phyloP scores from a whole-genome alignment of 768 basidiomycete genomes.

The Boletus rubropictus region DNA sequence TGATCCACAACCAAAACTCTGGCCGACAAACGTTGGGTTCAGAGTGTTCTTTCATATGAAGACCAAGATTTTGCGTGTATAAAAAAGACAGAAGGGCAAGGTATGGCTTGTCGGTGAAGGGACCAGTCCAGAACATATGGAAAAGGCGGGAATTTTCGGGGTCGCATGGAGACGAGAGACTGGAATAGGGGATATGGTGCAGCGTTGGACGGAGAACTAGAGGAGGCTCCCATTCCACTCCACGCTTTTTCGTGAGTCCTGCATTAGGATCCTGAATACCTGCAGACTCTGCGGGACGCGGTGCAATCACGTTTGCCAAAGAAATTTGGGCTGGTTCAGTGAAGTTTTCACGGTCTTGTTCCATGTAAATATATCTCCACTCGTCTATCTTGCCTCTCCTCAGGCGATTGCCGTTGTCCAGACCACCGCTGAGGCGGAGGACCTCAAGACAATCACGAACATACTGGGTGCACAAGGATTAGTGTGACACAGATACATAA shows the following conservation, averaged over 20 bases:
- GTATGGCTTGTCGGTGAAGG: constrained; percentile 98
- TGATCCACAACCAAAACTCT: constrained; percentile 97
- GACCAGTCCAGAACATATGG: constrained; percentile 99
- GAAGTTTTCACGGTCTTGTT: constrained; percentile 43
- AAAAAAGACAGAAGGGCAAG: constrained; percentile 90
- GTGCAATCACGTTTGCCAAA: constrained; percentile 29
- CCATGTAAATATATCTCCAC: constrained; percentile 87
- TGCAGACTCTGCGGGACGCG: constrained; percentile 26
- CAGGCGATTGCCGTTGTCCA: constrained; percentile 75
- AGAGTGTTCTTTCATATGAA: constrained; percentile 55
- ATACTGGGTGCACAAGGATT: constrained; percentile 47
- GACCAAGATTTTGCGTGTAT: constrained; percentile 89
- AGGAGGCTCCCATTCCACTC: constrained; percentile 54
- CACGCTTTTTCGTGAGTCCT: constrained; percentile 54
- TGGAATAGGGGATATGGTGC: constrained; percentile 52
- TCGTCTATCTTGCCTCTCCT: constrained; percentile 71
- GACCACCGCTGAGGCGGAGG: constrained; percentile 80
- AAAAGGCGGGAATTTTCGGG: constrained; percentile 81
- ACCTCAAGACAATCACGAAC: constrained; percentile 98
- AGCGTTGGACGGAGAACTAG: constrained; percentile 45
- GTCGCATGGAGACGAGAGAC: constrained; percentile 65
- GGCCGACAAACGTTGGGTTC: constrained; percentile 62
- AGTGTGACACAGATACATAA: constrained; percentile 1
- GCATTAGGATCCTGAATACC: constrained; percentile 42
- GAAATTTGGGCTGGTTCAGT: constrained; percentile 32